Percentiles rank a stretch among this genome's conserved stretches.
Conservation (phyloP, 768 basidiomycete species). For the Tylopilus sp. region DNA sequence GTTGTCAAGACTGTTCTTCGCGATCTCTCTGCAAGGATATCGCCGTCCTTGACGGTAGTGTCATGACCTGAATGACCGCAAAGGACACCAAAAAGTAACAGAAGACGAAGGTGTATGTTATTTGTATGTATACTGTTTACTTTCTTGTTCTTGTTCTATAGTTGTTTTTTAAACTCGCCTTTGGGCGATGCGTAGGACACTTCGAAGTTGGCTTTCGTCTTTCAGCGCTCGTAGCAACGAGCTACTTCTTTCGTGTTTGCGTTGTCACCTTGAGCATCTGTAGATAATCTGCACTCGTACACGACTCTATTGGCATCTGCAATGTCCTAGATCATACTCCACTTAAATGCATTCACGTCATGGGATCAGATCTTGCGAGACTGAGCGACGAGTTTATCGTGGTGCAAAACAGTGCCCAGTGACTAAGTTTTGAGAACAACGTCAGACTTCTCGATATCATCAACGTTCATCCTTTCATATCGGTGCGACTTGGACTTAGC, state of each 20-base stretch:
- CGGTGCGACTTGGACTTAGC: too few relatives aligned
- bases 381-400: too few relatives aligned
- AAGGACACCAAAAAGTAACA: slow-evolving; percentile 1
- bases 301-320: slow-evolving; percentile 6
- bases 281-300: slow-evolving; percentile 18
- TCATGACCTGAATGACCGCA: slow-evolving; percentile 11
- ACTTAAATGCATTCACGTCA: slow-evolving; percentile 10
- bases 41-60: slow-evolving; percentile 1
- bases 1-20: slow-evolving; percentile 63
- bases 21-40: slow-evolving; percentile 40
- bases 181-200: slow-evolving; percentile 1
- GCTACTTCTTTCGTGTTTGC: background rate
- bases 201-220: slow-evolving; percentile 3
- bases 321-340: slow-evolving; percentile 5
- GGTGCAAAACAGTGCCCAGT: too few relatives aligned
- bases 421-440: too few relatives aligned
- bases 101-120: slow-evolving; percentile 25
- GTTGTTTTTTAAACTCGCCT: background rate
- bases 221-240: slow-evolving; percentile 1
- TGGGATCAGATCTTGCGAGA: too few relatives aligned
- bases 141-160: slow-evolving; percentile 9
- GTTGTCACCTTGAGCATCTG: slow-evolving; percentile 15
- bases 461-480: too few relatives aligned
- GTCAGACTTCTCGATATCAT: too few relatives aligned
- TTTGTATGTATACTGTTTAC: slow-evolving; percentile 33